Conservation (phyloP, 1,284 basidiomycete species). For the Austroboletus novae-zelandiae region DNA sequence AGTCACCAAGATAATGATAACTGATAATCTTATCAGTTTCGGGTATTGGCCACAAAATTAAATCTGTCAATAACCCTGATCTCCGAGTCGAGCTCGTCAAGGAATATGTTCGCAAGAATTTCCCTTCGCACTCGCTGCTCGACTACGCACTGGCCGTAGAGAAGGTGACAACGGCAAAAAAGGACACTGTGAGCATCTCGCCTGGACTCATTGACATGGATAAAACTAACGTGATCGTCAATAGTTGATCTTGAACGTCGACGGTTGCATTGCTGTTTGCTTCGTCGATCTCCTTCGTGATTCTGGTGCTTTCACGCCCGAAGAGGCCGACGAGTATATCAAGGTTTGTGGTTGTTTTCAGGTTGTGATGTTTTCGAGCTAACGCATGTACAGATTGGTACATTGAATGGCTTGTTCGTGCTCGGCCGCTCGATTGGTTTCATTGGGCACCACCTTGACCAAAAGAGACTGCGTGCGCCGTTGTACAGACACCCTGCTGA, state of each 20-base stretch:
- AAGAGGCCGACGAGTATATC: conserved; percentile 98
- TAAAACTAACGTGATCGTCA: neutral
- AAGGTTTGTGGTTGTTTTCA: conserved; percentile 44
- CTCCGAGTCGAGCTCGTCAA: conserved; percentile 97
- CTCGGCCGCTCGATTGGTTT: conserved; percentile 97
- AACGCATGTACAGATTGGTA: conserved; percentile 59
- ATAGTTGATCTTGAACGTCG: conserved; percentile 90
- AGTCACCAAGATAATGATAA: neutral
- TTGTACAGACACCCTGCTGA: conserved; percentile 91
- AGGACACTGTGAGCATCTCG: conserved; percentile 73
- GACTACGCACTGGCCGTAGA: conserved; percentile 99
- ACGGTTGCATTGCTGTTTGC: conserved; percentile 97
- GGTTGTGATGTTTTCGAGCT: neutral
- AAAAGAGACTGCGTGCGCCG: conserved; percentile 90
- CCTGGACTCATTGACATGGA: neutral
- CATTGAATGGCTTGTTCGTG: conserved; percentile 95
- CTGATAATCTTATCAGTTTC: conserved; percentile 55
- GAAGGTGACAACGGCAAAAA: conserved; percentile 97
- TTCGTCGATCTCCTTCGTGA: conserved; percentile 96
- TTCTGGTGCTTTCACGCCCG: conserved; percentile 91
- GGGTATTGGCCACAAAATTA: conserved; percentile 99
- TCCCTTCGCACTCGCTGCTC: conserved; percentile 89
- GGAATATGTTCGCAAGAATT: conserved; percentile 94
- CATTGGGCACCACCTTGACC: conserved; percentile 93
- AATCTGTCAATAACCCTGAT: conserved; percentile 97